Conservation (phyloP, 352 stramenopile species). For the Pythium apleroticum region DNA sequence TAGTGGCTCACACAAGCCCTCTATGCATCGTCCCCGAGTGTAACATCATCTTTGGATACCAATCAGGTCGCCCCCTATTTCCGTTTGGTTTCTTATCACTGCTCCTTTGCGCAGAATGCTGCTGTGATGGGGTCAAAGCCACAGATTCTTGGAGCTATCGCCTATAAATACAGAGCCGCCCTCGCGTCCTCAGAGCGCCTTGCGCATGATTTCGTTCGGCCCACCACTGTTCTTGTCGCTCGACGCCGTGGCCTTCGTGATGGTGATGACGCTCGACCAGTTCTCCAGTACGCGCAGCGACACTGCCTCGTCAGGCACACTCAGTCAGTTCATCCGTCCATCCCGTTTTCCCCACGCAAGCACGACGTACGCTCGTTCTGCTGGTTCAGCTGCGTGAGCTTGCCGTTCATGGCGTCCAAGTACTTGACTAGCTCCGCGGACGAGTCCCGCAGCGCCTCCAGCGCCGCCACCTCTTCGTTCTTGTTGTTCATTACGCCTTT, state of each 20-base stretch:
- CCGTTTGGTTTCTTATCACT: neutral
- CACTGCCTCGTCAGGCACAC: constrained; percentile 31
- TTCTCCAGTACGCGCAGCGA: constrained; percentile 80
- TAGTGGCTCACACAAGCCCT: neutral
- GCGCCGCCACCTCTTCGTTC: constrained; percentile 77
- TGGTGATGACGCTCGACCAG: constrained; percentile 76
- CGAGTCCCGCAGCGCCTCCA: constrained; percentile 76
- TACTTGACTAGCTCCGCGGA: constrained; percentile 75
- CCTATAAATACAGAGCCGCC: constrained; percentile 28
- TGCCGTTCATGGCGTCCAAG: constrained; percentile 71
- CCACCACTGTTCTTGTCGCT: constrained; percentile 14
- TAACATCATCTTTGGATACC: neutral
- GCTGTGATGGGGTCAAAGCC: neutral
- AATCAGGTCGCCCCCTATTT: neutral
- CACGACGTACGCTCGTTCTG: constrained; percentile 73
- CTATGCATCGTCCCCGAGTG: neutral
- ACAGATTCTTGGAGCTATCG: neutral
- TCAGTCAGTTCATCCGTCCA: neutral
- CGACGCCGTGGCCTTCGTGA: constrained; percentile 53
- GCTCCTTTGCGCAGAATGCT: no score
- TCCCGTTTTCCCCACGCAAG: neutral
- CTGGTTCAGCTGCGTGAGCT: constrained; percentile 74
- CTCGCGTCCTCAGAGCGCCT: constrained; percentile 33
- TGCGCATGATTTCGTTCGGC: constrained; percentile 60
- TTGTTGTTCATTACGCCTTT: constrained; percentile 37